Evolutionary conservation across 176 grass and related monocot genomes (phyloP).

Genomic region (Oropetium thomaeum): DNA sequence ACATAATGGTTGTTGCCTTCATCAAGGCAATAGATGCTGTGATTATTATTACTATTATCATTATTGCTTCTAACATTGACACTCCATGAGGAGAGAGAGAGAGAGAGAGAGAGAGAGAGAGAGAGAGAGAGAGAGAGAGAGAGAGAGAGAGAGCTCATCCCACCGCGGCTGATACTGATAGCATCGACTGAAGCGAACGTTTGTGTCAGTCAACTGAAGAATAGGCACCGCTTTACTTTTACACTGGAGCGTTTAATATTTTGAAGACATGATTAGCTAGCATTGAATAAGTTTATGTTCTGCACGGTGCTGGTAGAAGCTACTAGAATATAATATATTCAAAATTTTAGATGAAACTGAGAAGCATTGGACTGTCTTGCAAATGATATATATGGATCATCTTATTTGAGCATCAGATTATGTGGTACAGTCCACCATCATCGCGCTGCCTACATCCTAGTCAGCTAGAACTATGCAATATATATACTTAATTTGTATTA

Average conservation of each 20-base stretch:
- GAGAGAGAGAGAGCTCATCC: too few species aligned
- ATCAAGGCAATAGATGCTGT: not conserved
- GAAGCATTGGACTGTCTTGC: not conserved
- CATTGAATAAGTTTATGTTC: constrained; percentile 5
- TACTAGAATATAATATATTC: not conserved
- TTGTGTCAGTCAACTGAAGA: too few species aligned
- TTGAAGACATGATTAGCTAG: too few species aligned
- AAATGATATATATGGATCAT: not conserved
- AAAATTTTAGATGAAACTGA: not conserved
- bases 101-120: too few species aligned
- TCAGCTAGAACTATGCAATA: not conserved
- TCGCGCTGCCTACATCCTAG: not conserved
- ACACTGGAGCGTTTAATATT: too few species aligned
- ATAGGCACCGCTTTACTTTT: too few species aligned
- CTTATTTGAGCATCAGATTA: not conserved
- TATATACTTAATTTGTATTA: constrained; percentile 2
- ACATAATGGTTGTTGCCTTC: not conserved
- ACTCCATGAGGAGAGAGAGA: too few species aligned
- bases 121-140: too few species aligned
- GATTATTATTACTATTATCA: not conserved
- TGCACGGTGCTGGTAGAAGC: not conserved
- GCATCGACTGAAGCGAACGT: too few species aligned
- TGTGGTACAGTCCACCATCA: not conserved
- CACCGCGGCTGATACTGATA: too few species aligned
- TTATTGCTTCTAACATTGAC: too few species aligned